Base-by-base conservation (phyloP, 148 eudicot genomes). In the Cornus controversa region DNA sequence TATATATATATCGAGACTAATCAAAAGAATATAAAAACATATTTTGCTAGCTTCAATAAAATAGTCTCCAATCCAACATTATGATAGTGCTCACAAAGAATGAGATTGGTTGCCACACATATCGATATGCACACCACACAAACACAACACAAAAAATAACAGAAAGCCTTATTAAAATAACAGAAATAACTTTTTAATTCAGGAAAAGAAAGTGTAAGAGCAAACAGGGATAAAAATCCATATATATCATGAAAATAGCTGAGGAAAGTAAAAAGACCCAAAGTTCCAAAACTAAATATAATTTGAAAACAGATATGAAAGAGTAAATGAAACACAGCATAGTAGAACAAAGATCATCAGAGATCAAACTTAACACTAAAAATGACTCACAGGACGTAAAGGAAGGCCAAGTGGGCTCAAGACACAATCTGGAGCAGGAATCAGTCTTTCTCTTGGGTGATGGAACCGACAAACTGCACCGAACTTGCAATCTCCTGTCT, bases 401-500 rank as follows among this genome's bases (percentile, higher is more conserved):
- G 99, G 99, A 86, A 96, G 94, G 79, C 98, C 99, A 67, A 91
- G 78, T 37, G 97, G 93, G 80, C 97, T 93, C 80, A 96, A 79
- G 64, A 86, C 84, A 70, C 98, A 93, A 79, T 96, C 95, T 10
- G 99, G 99, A 81, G 88, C 82, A 13, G 95, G 97, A 83, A 90
- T 70, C 29, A 89, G 77, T 82, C 99, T 83, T 75, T 96, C 98
- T 73, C 87, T 90, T 23, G 99, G 99, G 80, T 96, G 99, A 81
- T 96, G 98, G 77, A 92, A 96, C 68, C 90, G 88, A 79, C 99
- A 96, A 53, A 93, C 93, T 25, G 95, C 94, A 77, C 99, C 99
- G 80, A 90, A 96, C 80, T 93, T 96, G 88, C 99, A 96, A 82
- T 96, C 99, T 68, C 99, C 99, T 8, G 99, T 96, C 85, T 96